phyloP scores from a whole-genome alignment of 2,329 filamentous ascomycete species.

The Escovopsis sp. region DNA sequence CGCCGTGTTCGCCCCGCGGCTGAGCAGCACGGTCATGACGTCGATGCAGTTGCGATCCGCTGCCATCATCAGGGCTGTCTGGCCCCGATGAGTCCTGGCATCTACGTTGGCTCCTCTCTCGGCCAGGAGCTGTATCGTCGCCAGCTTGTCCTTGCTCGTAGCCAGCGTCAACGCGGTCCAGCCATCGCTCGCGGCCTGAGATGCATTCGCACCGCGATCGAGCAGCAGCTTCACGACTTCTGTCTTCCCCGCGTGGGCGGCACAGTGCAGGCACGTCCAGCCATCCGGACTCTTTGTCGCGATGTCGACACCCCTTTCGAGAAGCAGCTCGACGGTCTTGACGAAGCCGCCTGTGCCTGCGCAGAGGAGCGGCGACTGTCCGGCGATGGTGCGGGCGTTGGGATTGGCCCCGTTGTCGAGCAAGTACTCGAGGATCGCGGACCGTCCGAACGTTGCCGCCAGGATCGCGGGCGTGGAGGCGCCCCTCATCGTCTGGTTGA shows the following conservation, averaged over 20 bases:
- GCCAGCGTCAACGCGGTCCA: slow-evolving; percentile 4
- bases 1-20: slow-evolving; percentile 1
- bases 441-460: slow-evolving; percentile 1
- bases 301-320: slow-evolving; percentile 4
- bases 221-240: slow-evolving; percentile 4
- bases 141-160: neutral
- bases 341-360: slow-evolving; percentile 1
- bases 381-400: neutral
- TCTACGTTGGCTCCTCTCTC: slow-evolving; percentile 2
- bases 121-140: slow-evolving; percentile 1
- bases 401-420: slow-evolving; percentile 3
- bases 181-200: neutral
- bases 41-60: slow-evolving; percentile 1
- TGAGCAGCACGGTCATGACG: slow-evolving; percentile 1
- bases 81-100: neutral
- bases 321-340: slow-evolving; percentile 2
- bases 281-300: neutral
- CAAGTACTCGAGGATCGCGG: slow-evolving; percentile 1
- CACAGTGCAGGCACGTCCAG: slow-evolving; percentile 5
- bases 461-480: slow-evolving; percentile 3
- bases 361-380: slow-evolving; percentile 3
- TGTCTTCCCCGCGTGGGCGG: slow-evolving; percentile 2
- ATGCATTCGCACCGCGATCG: slow-evolving; percentile 1
- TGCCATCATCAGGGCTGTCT: slow-evolving; percentile 5
- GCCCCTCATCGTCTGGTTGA: neutral